phyloP scores from a whole-genome alignment of 1,284 basidiomycete genomes.

The Ceratorhiza oryzae-sativae region DNA sequence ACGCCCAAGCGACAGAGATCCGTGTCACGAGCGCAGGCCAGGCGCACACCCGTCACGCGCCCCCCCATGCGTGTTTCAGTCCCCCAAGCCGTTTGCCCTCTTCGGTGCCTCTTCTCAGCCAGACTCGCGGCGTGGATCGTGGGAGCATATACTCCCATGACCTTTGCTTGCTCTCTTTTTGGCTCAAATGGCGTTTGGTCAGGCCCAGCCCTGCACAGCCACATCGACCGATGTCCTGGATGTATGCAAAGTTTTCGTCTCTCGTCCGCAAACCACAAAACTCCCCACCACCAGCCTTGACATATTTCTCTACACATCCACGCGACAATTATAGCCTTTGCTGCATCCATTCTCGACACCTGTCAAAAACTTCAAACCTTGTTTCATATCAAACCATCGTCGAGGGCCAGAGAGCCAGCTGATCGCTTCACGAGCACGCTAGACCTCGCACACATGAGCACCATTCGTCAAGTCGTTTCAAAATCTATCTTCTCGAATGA shows the following conservation, averaged over 20 bases:
- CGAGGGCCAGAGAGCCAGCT: too few species aligned
- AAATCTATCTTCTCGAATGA: too few species aligned
- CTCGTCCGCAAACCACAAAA: too few species aligned
- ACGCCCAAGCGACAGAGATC: slow-evolving; percentile 32
- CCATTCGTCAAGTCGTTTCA: too few species aligned
- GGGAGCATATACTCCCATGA: slow-evolving; percentile 16
- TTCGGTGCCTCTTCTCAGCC: slow-evolving; percentile 9
- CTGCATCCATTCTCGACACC: too few species aligned
- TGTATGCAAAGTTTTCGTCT: not conserved
- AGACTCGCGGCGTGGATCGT: not conserved
- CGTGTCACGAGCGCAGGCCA: slow-evolving; percentile 7
- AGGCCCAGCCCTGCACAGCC: not conserved
- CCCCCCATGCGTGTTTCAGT: slow-evolving; percentile 1
- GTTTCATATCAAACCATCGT: too few species aligned
- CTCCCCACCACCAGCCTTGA: too few species aligned
- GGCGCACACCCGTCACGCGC: slow-evolving; percentile 36
- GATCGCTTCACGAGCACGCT: too few species aligned
- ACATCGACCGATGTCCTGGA: not conserved
- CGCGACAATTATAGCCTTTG: too few species aligned
- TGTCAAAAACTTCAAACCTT: too few species aligned
- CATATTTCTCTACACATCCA: too few species aligned
- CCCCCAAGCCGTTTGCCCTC: not conserved
- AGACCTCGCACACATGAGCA: too few species aligned
- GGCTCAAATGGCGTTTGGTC: slow-evolving; percentile 5
- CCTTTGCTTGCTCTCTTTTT: not conserved